phyloP scores from a whole-genome alignment of 345 rosid species.

The Heritiera fomes region DNA sequence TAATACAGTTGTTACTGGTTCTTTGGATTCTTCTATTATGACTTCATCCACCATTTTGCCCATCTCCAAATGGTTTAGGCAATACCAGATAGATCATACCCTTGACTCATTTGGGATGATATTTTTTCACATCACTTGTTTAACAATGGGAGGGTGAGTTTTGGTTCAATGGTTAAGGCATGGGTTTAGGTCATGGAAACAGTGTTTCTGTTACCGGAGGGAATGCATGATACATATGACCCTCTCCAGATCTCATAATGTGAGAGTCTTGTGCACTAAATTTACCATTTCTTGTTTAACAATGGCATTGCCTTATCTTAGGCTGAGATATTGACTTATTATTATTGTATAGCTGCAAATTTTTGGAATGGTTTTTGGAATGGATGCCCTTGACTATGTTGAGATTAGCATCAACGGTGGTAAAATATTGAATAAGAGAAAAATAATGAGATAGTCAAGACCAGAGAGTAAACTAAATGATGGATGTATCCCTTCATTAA shows the following conservation, averaged over 20 bases:
- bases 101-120: neutral
- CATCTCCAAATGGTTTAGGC: neutral
- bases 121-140: too few species aligned
- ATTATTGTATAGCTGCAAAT: neutral
- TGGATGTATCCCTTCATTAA: conserved; percentile 17
- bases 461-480: conserved; percentile 19
- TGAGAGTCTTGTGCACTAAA: too few species aligned
- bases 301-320: neutral
- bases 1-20: neutral
- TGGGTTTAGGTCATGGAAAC: too few species aligned
- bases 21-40: neutral
- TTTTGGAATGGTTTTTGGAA: neutral
- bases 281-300: too few species aligned
- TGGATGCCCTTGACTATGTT: conserved; percentile 2
- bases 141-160: too few species aligned
- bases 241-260: too few species aligned
- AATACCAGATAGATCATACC: neutral
- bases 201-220: too few species aligned
- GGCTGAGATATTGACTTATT: neutral
- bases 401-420: neutral
- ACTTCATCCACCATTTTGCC: neutral
- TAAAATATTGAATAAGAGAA: neutral
- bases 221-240: too few species aligned
- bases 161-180: too few species aligned
- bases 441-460: conserved; percentile 21